A percentile compares a stretch with the other conserved stretches of the same genome.
Conservation (phyloP, 768 basidiomycete species). For the Kwoniella dendrophila region DNA sequence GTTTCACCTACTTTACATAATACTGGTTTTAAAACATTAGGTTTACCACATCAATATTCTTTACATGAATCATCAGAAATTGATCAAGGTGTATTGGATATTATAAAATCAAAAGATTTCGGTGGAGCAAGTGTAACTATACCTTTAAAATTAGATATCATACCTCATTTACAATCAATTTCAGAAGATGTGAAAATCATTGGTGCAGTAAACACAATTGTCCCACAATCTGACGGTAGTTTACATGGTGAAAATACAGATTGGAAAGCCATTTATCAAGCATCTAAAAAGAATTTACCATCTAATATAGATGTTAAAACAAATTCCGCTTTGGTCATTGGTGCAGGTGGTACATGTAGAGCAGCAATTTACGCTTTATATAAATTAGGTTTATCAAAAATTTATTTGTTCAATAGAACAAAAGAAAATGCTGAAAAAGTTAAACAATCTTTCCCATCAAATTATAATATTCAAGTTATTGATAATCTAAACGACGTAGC, state of each 20-base stretch:
- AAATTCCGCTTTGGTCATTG: constrained; percentile 76
- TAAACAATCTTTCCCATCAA: constrained; percentile 67
- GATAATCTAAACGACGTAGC: constrained; percentile 64
- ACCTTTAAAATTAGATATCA: constrained; percentile 88
- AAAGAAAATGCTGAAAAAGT: constrained; percentile 70
- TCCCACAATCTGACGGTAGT: constrained; percentile 60
- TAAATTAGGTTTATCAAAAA: constrained; percentile 65
- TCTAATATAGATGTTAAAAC: constrained; percentile 58
- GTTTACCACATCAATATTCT: constrained; percentile 79
- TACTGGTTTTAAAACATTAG: constrained; percentile 75
- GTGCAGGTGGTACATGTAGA: constrained; percentile 91
- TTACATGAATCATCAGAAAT: constrained; percentile 74
- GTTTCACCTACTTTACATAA: constrained; percentile 95
- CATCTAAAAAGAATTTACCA: constrained; percentile 50
- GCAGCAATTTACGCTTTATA: constrained; percentile 90
- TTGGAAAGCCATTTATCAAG: constrained; percentile 80
- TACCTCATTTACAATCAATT: constrained; percentile 75
- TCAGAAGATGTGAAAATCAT: constrained; percentile 80
- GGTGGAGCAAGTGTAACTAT: constrained; percentile 97
- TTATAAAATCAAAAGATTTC: constrained; percentile 70
- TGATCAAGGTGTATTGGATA: constrained; percentile 66
- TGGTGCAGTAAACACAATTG: constrained; percentile 93
- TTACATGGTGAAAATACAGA: constrained; percentile 94
- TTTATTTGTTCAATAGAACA: constrained; percentile 90
- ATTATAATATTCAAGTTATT: constrained; percentile 63